Percentiles rank a stretch among this genome's conserved stretches.
phyloP scores from a whole-genome alignment of 306 rosid genomes.

The Phaseolus lunatus region DNA sequence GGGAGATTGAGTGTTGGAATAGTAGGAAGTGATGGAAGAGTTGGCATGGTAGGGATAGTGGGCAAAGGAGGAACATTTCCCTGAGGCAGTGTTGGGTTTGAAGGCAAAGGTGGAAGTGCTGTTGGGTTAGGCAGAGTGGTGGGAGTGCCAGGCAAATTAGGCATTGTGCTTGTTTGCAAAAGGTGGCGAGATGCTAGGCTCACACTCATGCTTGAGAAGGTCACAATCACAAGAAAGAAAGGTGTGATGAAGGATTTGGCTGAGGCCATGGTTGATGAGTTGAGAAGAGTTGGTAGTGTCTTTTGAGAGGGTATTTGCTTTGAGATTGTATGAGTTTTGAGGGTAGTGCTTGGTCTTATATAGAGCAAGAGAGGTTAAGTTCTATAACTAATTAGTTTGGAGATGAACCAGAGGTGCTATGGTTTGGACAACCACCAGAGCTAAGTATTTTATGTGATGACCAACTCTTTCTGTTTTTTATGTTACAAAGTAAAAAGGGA shows the following conservation, averaged over 20 bases:
- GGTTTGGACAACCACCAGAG: constrained; percentile 16
- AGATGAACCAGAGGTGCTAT: not conserved
- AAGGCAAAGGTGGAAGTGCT: constrained; percentile 1
- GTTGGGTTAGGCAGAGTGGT: constrained; percentile 35
- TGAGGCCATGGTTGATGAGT: constrained; percentile 40
- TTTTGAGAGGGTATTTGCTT: constrained; percentile 11
- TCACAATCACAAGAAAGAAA: constrained; percentile 35
- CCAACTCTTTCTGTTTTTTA: constrained; percentile 18
- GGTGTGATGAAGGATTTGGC: constrained; percentile 18
- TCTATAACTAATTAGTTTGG: not conserved
- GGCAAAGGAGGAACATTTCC: constrained; percentile 1
- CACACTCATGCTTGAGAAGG: constrained; percentile 39
- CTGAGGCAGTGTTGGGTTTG: constrained; percentile 35
- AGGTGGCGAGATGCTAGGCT: constrained; percentile 44
- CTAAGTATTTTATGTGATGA: not conserved
- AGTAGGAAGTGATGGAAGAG: constrained; percentile 43
- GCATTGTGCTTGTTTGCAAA: constrained; percentile 43
- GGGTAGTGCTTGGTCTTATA: constrained; percentile 24
- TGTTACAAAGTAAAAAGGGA: not conserved
- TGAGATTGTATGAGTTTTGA: constrained; percentile 20
- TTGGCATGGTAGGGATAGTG: not conserved
- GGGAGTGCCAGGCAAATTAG: constrained; percentile 42
- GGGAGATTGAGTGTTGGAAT: constrained; percentile 30
- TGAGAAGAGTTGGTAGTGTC: not conserved
- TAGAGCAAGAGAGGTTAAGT: not conserved